Evolutionary conservation across 495 filamentous ascomycete species (phyloP).

Genomic region (Trypethelium eluteriae): DNA sequence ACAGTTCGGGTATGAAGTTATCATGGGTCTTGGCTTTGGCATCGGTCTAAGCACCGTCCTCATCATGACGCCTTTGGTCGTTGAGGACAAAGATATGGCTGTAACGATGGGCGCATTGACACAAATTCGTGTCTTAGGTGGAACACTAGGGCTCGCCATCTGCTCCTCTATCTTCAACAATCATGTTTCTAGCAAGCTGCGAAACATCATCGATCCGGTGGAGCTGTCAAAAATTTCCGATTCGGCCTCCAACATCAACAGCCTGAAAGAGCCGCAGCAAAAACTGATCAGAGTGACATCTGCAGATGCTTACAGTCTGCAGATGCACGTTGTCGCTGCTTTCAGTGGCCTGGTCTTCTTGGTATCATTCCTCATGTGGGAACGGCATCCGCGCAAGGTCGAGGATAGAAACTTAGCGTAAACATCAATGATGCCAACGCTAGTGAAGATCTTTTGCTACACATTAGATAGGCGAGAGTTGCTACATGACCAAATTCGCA

Average conservation of each 20-base stretch:
- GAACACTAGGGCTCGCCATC: constrained; percentile 51
- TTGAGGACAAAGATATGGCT: constrained; percentile 46
- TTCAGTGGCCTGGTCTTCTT: background rate
- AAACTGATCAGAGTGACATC: no score
- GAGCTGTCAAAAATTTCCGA: no score
- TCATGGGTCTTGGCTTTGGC: constrained; percentile 52
- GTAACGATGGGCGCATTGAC: constrained; percentile 55
- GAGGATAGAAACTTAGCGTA: background rate
- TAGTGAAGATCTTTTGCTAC: no score
- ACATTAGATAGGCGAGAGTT: no score
- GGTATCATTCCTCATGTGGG: background rate
- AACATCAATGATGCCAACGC: no score
- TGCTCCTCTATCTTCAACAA: constrained; percentile 50
- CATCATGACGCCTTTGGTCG: constrained; percentile 54
- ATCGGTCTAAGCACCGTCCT: constrained; percentile 52
- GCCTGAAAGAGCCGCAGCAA: no score
- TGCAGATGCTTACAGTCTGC: background rate
- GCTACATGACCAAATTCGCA: no score
- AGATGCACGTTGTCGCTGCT: background rate
- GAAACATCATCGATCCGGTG: no score
- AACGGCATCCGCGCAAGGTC: background rate
- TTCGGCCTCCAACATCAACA: no score
- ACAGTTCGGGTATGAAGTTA: constrained; percentile 14
- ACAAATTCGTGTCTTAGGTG: constrained; percentile 54
- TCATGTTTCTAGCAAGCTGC: no score